Conservation (phyloP, 768 basidiomycete genomes). For the Macrocybe gigantea region DNA sequence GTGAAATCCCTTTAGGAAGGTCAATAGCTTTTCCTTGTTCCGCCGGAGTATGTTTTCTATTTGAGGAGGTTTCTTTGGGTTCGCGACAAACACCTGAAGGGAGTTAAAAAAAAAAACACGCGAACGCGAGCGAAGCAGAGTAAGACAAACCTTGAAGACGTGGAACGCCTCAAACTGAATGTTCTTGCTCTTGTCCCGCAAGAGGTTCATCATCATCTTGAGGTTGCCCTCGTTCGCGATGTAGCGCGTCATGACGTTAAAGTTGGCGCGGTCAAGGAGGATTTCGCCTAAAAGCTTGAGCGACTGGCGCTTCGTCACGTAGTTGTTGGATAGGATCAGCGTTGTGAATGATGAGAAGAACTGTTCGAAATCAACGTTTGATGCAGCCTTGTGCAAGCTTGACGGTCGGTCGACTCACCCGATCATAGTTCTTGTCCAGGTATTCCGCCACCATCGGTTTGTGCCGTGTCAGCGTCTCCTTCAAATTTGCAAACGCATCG, state of each 20-base stretch:
- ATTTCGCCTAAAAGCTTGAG: slow-evolving; percentile 98
- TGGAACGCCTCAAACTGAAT: slow-evolving; percentile 99
- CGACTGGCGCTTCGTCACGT: slow-evolving; percentile 99
- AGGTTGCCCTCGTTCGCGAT: slow-evolving; percentile 93
- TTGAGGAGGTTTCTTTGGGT: slow-evolving; percentile 97
- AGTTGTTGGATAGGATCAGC: slow-evolving; percentile 90
- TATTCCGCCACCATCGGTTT: slow-evolving; percentile 98
- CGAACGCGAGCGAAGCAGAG: slow-evolving; percentile 6
- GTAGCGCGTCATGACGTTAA: slow-evolving; percentile 97
- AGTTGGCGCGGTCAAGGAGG: slow-evolving; percentile 94
- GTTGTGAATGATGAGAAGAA: slow-evolving; percentile 96
- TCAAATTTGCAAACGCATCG: slow-evolving; percentile 95
- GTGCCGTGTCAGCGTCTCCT: slow-evolving; percentile 94
- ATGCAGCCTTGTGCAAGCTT: too few species aligned
- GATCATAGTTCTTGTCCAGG: slow-evolving; percentile 94
- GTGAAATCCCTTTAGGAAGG: slow-evolving; percentile 90
- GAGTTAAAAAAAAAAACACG: background rate
- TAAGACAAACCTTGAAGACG: slow-evolving; percentile 84
- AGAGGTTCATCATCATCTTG: slow-evolving; percentile 99
- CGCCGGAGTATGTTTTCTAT: slow-evolving; percentile 86
- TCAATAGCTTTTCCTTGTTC: slow-evolving; percentile 91
- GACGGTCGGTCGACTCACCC: slow-evolving; percentile 43
- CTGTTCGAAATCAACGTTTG: slow-evolving; percentile 28
- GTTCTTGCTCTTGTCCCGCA: slow-evolving; percentile 98
- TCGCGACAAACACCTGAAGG: slow-evolving; percentile 89